These are phyloP conservation scores for Carallia pectinifolia DNA, from an alignment of 345 rosid genomes.

Conservation along the genomic window DNA sequence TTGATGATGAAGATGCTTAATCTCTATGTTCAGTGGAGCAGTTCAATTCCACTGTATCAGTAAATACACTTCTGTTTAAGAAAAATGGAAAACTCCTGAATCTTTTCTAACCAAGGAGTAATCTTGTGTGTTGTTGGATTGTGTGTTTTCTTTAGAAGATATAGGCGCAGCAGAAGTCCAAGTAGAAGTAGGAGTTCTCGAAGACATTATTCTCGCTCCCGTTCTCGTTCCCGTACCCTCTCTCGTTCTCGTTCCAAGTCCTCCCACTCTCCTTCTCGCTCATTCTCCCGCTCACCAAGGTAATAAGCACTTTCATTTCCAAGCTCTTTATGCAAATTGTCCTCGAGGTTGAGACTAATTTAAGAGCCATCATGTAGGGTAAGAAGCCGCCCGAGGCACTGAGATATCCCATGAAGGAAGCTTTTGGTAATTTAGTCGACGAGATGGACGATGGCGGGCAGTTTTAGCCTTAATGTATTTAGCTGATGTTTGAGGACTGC, in stretches of 20 bases:
- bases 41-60: no score
- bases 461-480: no score
- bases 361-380: slow-evolving; percentile 40
- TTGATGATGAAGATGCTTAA: no score
- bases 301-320: slow-evolving; percentile 15
- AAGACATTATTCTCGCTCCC: slow-evolving; percentile 47
- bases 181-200: slow-evolving; percentile 60
- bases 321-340: background rate
- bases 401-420: background rate
- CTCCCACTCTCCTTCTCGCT: slow-evolving; percentile 19
- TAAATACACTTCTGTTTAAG: no score
- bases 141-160: background rate
- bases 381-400: slow-evolving; percentile 68
- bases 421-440: no score
- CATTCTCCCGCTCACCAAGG: slow-evolving; percentile 76
- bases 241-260: slow-evolving; percentile 5
- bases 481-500: no score
- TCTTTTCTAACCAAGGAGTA: no score
- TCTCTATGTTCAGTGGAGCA: no score
- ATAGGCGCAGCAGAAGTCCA: slow-evolving; percentile 58
- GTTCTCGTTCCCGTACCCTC: slow-evolving; percentile 30
- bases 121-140: no score
- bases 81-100: no score
- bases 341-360: slow-evolving; percentile 14
- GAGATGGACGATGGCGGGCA: no score